phyloP scores from a whole-genome alignment of 176 grass and related monocot genomes.

The Musa beccarii region DNA sequence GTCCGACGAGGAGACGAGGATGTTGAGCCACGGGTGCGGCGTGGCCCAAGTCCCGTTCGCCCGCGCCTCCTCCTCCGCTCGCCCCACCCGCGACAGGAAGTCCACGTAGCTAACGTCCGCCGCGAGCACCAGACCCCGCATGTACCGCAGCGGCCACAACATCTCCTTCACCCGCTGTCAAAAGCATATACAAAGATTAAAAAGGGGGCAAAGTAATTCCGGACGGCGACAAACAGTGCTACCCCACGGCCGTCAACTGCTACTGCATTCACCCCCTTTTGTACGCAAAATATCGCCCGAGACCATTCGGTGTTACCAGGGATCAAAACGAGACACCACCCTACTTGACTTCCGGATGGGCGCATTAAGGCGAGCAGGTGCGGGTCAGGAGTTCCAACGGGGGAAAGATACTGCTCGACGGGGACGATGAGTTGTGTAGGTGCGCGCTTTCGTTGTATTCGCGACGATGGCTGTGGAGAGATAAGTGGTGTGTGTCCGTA shows the following conservation, averaged over 20 bases:
- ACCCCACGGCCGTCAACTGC: neutral
- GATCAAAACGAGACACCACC: too few relatives aligned
- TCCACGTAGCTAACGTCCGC: conserved; percentile 65
- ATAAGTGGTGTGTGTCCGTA: conserved; percentile 23
- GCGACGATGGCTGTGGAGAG: neutral
- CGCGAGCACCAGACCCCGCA: conserved; percentile 62
- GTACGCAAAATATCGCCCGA: neutral
- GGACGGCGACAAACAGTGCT: neutral
- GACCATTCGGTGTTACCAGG: neutral
- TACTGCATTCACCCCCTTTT: neutral
- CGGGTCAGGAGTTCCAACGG: neutral
- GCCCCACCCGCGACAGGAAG: conserved; percentile 77
- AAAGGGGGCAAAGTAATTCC: conserved; percentile 14
- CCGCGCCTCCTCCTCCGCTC: conserved; percentile 63
- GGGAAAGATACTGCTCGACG: neutral
- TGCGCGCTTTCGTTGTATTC: neutral
- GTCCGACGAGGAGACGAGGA: conserved; percentile 60
- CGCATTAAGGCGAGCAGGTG: neutral
- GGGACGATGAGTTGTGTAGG: neutral
- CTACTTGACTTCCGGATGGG: neutral
- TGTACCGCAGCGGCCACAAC: conserved; percentile 47
- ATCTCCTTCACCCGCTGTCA: conserved; percentile 30
- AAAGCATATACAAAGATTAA: neutral
- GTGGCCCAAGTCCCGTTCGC: conserved; percentile 70
- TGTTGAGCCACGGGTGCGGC: conserved; percentile 96